Evolutionary conservation across 2,329 filamentous ascomycete genomes (phyloP).

Genomic region (Emericellopsis atlantica): DNA sequence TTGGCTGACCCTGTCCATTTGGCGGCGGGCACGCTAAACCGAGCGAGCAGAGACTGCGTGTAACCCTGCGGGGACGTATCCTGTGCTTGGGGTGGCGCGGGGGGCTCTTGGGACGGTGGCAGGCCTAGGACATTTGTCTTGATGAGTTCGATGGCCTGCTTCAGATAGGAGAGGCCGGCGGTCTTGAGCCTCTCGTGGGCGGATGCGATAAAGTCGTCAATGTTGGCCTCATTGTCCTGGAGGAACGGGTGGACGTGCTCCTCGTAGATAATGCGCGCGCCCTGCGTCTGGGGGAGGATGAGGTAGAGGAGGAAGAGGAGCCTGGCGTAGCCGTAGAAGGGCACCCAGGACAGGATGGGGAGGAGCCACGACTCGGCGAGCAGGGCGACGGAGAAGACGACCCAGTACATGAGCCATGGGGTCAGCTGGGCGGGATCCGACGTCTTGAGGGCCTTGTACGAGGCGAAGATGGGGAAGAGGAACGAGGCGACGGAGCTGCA

Average conservation of each 20-base stretch:
- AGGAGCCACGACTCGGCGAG: slow-evolving; percentile 78
- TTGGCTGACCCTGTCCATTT: slow-evolving; percentile 36
- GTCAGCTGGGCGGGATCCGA: slow-evolving; percentile 79
- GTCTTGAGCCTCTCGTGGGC: slow-evolving; percentile 67
- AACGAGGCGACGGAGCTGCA: slow-evolving; percentile 73
- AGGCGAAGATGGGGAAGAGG: slow-evolving; percentile 90
- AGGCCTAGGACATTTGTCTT: slow-evolving; percentile 71
- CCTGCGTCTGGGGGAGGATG: slow-evolving; percentile 94
- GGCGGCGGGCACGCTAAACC: slow-evolving; percentile 72
- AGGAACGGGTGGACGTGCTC: slow-evolving; percentile 81
- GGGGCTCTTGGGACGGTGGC: slow-evolving; percentile 35
- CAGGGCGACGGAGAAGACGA: slow-evolving; percentile 71
- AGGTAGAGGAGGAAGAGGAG: slow-evolving; percentile 84
- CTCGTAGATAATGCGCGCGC: slow-evolving; percentile 76
- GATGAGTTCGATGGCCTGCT: slow-evolving; percentile 56
- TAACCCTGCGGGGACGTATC: slow-evolving; percentile 44
- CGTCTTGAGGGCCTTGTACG: slow-evolving; percentile 94
- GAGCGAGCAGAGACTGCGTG: slow-evolving; percentile 68
- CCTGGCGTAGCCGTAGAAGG: slow-evolving; percentile 88
- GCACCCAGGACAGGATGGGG: slow-evolving; percentile 82
- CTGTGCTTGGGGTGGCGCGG: slow-evolving; percentile 23
- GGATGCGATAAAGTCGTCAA: slow-evolving; percentile 79
- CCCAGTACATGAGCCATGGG: slow-evolving; percentile 99
- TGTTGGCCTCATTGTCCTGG: slow-evolving; percentile 70
- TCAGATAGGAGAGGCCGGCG: slow-evolving; percentile 65